phyloP scores from a whole-genome alignment of 495 filamentous ascomycete genomes.

The Penicillium nucicola region DNA sequence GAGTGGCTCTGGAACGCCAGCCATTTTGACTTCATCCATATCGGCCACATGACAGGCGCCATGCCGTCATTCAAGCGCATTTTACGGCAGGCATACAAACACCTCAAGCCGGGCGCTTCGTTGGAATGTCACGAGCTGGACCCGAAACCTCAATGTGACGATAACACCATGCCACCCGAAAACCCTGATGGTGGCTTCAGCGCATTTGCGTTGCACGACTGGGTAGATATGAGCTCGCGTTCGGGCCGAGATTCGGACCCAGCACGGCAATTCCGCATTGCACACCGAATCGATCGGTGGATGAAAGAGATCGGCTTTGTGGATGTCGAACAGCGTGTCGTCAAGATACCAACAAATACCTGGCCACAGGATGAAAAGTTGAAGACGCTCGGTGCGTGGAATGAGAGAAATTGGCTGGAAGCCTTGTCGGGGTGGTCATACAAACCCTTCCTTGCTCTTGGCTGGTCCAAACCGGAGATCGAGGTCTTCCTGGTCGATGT shows the following conservation, averaged over 20 bases:
- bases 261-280: slow-evolving; percentile 48
- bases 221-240: slow-evolving; percentile 47
- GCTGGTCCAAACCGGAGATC: slow-evolving; percentile 48
- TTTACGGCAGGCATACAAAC: slow-evolving; percentile 40
- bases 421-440: slow-evolving; percentile 46
- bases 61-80: slow-evolving; percentile 40
- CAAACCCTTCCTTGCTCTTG: slow-evolving; percentile 39
- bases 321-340: slow-evolving; percentile 54
- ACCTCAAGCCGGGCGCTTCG: slow-evolving; percentile 63
- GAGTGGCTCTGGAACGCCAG: slow-evolving; percentile 47
- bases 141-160: slow-evolving; percentile 56
- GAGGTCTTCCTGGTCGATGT: slow-evolving; percentile 61
- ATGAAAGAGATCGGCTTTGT: slow-evolving; percentile 61
- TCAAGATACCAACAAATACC: slow-evolving; percentile 56
- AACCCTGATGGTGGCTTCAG: slow-evolving; percentile 38
- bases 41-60: slow-evolving; percentile 41
- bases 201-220: slow-evolving; percentile 45
- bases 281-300: slow-evolving; percentile 50
- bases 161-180: slow-evolving; percentile 53
- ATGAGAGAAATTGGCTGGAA: slow-evolving; percentile 38
- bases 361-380: slow-evolving; percentile 58
- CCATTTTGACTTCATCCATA: slow-evolving; percentile 48
- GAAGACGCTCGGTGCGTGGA: slow-evolving; percentile 47
- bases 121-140: slow-evolving; percentile 63
- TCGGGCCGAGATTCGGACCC: slow-evolving; percentile 48